A percentile compares a stretch with the other conserved stretches of the same genome.
Evolutionary conservation across 192 early-diverging fungal species (phyloP).

Genomic region (Podila epicladia): DNA sequence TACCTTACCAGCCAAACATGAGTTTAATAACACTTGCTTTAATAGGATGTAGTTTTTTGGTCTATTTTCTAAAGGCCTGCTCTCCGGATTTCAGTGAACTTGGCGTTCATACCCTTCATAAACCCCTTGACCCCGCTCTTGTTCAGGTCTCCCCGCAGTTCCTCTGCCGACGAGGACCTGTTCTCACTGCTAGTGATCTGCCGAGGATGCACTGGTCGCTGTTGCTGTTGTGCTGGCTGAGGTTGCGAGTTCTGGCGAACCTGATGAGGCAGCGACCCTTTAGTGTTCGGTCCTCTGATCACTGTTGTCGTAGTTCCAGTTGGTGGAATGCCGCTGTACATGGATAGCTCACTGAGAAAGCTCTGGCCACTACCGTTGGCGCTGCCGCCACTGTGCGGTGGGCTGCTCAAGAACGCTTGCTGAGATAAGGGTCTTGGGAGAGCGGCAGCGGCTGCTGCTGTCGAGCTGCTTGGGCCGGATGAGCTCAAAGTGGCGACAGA

Average conservation of each 20-base stretch:
- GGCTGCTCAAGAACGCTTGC: constrained; percentile 8
- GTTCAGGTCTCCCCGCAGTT: background rate
- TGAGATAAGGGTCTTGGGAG: background rate
- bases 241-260: background rate
- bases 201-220: constrained; percentile 4
- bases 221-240: background rate
- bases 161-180: constrained; percentile 4
- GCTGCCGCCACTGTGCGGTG: constrained; percentile 9
- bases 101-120: constrained; percentile 12
- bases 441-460: background rate
- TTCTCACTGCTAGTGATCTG: background rate
- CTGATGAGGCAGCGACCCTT: background rate
- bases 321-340: background rate
- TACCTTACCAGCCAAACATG: too few relatives aligned
- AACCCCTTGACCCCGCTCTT: background rate
- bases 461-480: background rate
- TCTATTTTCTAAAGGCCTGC: background rate
- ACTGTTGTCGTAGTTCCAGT: background rate
- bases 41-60: background rate
- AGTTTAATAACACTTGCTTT: too few relatives aligned
- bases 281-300: background rate
- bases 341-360: constrained; percentile 3
- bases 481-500: background rate
- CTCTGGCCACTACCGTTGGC: background rate
- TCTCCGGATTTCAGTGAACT: constrained; percentile 12